Evolutionary conservation across 2,329 filamentous ascomycete genomes (phyloP).

Genomic region (Acrocalymma vagum): DNA sequence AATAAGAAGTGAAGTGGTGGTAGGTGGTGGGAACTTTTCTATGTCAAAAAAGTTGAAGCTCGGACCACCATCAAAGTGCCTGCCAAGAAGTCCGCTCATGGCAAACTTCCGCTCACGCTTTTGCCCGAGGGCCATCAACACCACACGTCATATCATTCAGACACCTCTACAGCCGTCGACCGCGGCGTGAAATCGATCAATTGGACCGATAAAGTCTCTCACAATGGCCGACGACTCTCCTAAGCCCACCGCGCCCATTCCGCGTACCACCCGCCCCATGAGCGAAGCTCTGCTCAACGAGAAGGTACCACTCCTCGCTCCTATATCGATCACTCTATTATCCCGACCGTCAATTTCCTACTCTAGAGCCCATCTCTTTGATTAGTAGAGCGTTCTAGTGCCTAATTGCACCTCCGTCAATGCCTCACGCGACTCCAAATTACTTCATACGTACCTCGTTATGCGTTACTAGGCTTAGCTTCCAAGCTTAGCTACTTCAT

Average conservation of each 20-base stretch:
- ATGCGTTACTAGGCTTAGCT: constrained; percentile 1
- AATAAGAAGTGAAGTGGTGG: constrained; percentile 4
- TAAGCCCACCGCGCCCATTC: constrained; percentile 67
- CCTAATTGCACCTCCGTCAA: constrained; percentile 9
- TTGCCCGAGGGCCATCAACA: constrained; percentile 30
- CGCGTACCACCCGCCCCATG: constrained; percentile 79
- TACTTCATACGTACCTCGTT: neutral
- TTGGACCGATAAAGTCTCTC: constrained; percentile 33
- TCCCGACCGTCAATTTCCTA: too few species aligned
- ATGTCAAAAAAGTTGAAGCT: constrained; percentile 29
- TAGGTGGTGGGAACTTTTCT: constrained; percentile 9
- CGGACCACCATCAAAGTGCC: constrained; percentile 16
- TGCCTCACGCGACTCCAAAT: constrained; percentile 20
- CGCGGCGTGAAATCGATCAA: constrained; percentile 31
- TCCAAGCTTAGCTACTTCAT: constrained; percentile 7
- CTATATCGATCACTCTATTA: too few species aligned
- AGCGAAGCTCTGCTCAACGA: constrained; percentile 98
- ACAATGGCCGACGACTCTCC: constrained; percentile 67
- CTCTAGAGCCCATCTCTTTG: too few species aligned
- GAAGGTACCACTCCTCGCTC: constrained; percentile 74
- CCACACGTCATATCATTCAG: constrained; percentile 21
- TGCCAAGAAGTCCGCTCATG: constrained; percentile 31
- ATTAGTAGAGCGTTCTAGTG: neutral
- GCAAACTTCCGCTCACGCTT: constrained; percentile 34
- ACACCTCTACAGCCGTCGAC: constrained; percentile 21